Evolutionary conservation across 2,329 filamentous ascomycete genomes (phyloP), one percentile per base, ranked within the genome.

Genomic region (Pestalotiopsis sp.): DNA sequence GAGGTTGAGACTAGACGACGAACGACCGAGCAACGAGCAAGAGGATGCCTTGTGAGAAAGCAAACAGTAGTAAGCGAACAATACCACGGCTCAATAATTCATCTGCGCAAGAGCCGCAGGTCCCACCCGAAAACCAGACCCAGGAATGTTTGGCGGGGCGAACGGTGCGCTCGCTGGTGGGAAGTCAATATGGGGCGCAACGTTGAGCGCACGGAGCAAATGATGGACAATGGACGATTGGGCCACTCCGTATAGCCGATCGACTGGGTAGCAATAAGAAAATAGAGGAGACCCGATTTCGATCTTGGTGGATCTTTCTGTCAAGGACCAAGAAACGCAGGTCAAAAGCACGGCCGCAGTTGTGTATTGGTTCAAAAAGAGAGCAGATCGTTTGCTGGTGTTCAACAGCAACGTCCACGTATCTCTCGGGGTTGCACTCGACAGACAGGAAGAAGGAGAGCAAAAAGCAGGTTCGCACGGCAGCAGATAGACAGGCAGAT

Each of bases 61-160:
- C 31, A 39, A 59, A 23, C 52, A 27, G 31, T 52, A 52, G 45
- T 27, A 27, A 27, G 45, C 45, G 17, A 52, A 52, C 45, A 52
- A 52, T 52, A 52, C 45, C 17, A 17, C 52, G 7, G 31, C 7
- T 36, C 31, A 36, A 36, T 66, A n/a, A 66, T 31, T 57, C 23
- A 23, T 25, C 11, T 58, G 63, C 63, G 57, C 57, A 57, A 66
- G 49, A 36, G 63, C 63, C 49, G 45, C 45, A 52, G 45, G 45
- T 52, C 20, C 31, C 31, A 36, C 9, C 31, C 31, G 31, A 36
- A 36, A 52, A 23, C 20, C 45, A 23, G 41, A 25, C 14, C n/a
- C 41, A 66, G 20, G 45, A 57, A 66, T 23, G 63, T 66, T 66
- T 31, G 56, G 64, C 64, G 64, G 64, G 64, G 64, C 64, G 64